Base-by-base conservation (phyloP, 495 filamentous ascomycete species). In the Peziza echinospora region DNA sequence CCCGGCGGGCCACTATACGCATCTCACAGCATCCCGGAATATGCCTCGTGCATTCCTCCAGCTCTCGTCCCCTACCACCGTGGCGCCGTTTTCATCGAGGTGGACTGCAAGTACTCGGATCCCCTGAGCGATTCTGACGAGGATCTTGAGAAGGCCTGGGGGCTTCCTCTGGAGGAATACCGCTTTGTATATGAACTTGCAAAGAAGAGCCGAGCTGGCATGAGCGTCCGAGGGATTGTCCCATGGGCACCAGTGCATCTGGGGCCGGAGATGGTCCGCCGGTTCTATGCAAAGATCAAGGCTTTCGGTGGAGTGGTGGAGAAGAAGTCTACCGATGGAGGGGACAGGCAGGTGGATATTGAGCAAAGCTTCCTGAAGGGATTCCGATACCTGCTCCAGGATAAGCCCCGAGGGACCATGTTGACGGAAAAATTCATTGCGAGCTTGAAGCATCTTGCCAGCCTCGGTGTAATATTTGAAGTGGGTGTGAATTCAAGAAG, bases 61-160 rank as follows among this genome's bases (percentile, higher is more conserved):
- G 25, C 47, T 26, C 56, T 47, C 19, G 57, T 49, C 2, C 19
- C 51, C 7, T 45, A 48, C n/a, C 51, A 47, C 9, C 62, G 69
- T 5, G 83, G 81, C 16, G 85, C 84, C 63, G 69, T 92, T 43
- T 79, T 84, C 62, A 56, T 91, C 34, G 85, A 92, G 62, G 75
- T 80, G 13, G 84, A 91, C 63, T 77, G 82, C 37, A 68, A 75
- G 44, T 70, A 77, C 46, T 10, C 47, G 1, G n/a, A 37, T 37
- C 30, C 26, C 26, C 48, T 45, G 28, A 26, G 41, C 8, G 25
- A 49, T 37, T 45, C 40, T 34, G 69, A 69, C 43, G 55, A 76
- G 2, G 65, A 66, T 9, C 46, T 64, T 0, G 13, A 11, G 19
- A 37, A 37, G 6, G 71, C 65, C 21, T 76, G 71, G 73, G 53